phyloP scores from a whole-genome alignment of 352 stramenopile species.

The Phytophthora foliorum region DNA sequence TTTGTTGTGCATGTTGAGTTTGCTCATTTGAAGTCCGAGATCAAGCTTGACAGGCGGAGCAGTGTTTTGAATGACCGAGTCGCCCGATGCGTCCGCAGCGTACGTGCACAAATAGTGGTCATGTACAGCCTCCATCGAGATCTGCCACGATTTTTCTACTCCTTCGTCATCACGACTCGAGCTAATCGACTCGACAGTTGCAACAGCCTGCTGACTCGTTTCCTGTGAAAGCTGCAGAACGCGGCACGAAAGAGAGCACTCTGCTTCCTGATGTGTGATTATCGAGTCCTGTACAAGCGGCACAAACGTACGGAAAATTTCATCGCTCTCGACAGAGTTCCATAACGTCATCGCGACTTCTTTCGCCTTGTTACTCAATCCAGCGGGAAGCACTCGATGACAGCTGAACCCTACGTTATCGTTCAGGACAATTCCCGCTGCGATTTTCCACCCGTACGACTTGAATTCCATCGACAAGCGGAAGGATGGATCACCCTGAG shows the following conservation, averaged over 20 bases:
- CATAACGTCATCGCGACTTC: slow-evolving; percentile 59
- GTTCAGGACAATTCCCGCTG: slow-evolving; percentile 46
- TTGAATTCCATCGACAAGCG: slow-evolving; percentile 49
- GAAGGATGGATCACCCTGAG: slow-evolving; percentile 13
- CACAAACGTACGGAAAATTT: slow-evolving; percentile 71
- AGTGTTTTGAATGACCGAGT: slow-evolving; percentile 28
- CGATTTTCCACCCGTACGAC: slow-evolving; percentile 59
- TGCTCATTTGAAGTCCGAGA: slow-evolving; percentile 41
- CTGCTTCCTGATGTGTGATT: slow-evolving; percentile 37
- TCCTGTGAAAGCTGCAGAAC: slow-evolving; percentile 47
- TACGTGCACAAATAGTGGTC: slow-evolving; percentile 66
- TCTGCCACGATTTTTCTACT: slow-evolving; percentile 47
- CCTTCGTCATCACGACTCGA: slow-evolving; percentile 23
- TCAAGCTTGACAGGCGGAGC: slow-evolving; percentile 31
- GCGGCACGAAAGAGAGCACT: slow-evolving; percentile 44
- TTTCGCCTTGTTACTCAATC: slow-evolving; percentile 15
- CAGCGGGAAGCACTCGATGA: slow-evolving; percentile 40
- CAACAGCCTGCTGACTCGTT: slow-evolving; percentile 35
- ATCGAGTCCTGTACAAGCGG: slow-evolving; percentile 62
- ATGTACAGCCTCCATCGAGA: slow-evolving; percentile 61
- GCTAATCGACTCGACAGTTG: slow-evolving; percentile 59
- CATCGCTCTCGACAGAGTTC: slow-evolving; percentile 60
- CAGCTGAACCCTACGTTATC: slow-evolving; percentile 60
- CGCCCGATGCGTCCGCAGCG: slow-evolving; percentile 34
- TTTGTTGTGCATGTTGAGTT: slow-evolving; percentile 51